A percentile compares a stretch with the other conserved stretches of the same genome.
phyloP scores from a whole-genome alignment of 148 eudicot genomes.

The Polygonum aviculare region DNA sequence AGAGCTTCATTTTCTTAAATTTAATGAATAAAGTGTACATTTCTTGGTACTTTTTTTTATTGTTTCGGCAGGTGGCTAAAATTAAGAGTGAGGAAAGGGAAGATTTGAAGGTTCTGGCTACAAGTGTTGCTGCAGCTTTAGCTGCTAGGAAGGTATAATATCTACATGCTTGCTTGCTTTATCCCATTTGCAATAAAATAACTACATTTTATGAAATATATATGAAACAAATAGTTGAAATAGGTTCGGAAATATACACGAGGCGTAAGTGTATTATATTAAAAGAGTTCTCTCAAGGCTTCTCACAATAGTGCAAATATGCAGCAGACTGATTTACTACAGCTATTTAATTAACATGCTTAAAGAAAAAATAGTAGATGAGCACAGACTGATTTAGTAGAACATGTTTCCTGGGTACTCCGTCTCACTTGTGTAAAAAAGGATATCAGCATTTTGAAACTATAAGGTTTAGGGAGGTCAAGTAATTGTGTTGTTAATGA shows the following conservation, averaged over 20 bases:
- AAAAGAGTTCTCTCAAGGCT: not conserved
- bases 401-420: not conserved
- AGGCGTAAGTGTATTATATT: not conserved
- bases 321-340: not conserved
- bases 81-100: slow-evolving; percentile 97
- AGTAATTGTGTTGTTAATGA: not conserved
- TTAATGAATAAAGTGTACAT: not conserved
- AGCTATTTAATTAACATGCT: not conserved
- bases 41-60: not conserved
- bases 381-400: not conserved
- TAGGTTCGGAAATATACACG: not conserved
- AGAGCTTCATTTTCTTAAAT: not conserved
- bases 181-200: not conserved
- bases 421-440: not conserved
- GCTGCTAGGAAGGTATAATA: slow-evolving; percentile 79
- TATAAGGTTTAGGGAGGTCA: not conserved
- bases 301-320: not conserved
- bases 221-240: not conserved
- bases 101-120: slow-evolving; percentile 95
- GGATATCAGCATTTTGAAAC: not conserved
- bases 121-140: slow-evolving; percentile 98
- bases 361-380: not conserved
- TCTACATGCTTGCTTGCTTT: not conserved
- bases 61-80: slow-evolving; percentile 66
- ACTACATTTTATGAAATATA: not conserved